phyloP scores from a whole-genome alignment of 2,329 filamentous ascomycete genomes.

The Neofusicoccum sp. region DNA sequence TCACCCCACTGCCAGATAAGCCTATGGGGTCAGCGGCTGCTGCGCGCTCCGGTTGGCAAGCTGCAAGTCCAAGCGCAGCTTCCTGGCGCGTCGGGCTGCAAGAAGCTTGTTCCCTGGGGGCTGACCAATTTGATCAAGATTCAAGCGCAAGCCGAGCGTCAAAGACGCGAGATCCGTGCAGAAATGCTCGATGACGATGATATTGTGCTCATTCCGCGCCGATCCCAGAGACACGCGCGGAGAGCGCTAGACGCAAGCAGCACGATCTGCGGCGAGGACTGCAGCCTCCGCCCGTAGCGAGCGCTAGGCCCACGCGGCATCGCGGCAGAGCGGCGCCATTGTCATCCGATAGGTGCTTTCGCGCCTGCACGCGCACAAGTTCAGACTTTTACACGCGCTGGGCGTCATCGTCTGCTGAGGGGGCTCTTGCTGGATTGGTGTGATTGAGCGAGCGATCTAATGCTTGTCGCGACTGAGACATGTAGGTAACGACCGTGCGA shows the following conservation, averaged over 20 bases:
- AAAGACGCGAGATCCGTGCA: neutral
- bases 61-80: too few relatives aligned
- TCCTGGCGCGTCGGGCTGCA: neutral
- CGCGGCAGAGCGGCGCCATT: neutral
- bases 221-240: neutral
- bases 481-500: neutral
- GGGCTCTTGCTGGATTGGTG: neutral
- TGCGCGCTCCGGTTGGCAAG: neutral
- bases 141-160: neutral
- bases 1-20: neutral
- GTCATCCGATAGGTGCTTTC: conserved; percentile 1
- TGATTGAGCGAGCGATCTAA: neutral
- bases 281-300: neutral
- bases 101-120: neutral
- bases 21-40: neutral
- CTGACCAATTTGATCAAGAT: neutral
- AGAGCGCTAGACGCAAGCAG: neutral
- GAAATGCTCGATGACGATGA: neutral
- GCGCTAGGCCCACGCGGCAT: neutral
- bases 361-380: neutral
- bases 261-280: neutral
- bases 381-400: neutral
- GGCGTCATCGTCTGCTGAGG: neutral
- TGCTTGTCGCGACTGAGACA: neutral
- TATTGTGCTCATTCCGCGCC: neutral